These are phyloP conservation scores for Apiotrichum gamsii DNA, from an alignment of 1,284 basidiomycete species.

Conservation along the genomic window DNA sequence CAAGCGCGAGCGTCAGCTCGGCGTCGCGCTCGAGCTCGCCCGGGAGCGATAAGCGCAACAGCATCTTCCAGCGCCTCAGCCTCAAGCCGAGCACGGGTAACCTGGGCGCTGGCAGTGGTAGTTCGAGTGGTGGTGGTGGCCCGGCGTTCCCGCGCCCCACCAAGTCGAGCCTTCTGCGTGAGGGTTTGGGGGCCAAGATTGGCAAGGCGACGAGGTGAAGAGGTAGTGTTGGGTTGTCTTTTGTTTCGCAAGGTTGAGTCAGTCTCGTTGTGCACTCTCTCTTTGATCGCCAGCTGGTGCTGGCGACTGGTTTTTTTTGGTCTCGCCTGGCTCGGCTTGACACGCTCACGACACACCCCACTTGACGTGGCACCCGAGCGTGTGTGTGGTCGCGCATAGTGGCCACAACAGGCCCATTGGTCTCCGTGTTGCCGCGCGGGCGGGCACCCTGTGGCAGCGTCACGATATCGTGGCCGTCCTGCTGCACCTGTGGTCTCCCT, in stretches of 20 bases:
- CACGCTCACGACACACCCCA: not conserved
- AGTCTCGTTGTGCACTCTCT: no score
- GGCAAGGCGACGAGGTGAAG: not conserved
- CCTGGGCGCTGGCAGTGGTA: slow-evolving; percentile 1
- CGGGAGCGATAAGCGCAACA: not conserved
- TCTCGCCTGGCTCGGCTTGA: no score
- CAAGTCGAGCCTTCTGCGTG: slow-evolving; percentile 24
- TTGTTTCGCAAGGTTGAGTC: no score
- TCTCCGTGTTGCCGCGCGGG: no score
- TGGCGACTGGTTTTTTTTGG: no score
- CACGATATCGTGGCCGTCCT: no score
- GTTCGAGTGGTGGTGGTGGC: no score
- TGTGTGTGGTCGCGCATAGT: not conserved
- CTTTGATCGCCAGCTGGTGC: no score
- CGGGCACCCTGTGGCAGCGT: no score
- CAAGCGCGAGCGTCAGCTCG: not conserved
- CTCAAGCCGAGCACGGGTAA: not conserved
- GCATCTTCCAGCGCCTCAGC: slow-evolving; percentile 2
- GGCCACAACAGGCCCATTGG: no score
- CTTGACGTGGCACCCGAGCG: not conserved
- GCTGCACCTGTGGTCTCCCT: no score
- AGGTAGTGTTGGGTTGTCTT: no score
- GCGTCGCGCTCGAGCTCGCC: not conserved
- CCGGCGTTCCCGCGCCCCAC: slow-evolving; percentile 25
- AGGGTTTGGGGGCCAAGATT: slow-evolving; percentile 14